Conservation (phyloP, 108 stramenopile genomes). For the Stephanodiscus minutulus region DNA sequence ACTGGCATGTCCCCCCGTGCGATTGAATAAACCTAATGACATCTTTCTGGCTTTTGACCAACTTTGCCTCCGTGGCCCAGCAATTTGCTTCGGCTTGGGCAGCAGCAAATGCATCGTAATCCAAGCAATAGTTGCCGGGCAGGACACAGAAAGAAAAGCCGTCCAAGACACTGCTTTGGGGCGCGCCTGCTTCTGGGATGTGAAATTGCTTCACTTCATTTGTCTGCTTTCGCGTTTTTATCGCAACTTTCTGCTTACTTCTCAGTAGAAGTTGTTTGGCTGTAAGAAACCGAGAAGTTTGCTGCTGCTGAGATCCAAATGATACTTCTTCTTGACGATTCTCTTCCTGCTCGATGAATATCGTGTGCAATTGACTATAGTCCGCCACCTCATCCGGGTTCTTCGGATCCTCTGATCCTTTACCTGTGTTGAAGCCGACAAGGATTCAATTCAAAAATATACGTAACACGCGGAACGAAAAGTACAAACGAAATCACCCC, state of each 20-base stretch:
- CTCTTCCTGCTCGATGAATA: slow-evolving; percentile 50
- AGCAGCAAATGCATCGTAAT: slow-evolving; percentile 52
- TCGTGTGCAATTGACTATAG: slow-evolving; percentile 42
- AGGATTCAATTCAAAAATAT: background rate
- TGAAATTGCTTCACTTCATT: slow-evolving; percentile 34
- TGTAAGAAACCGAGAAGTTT: slow-evolving; percentile 61
- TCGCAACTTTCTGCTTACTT: slow-evolving; percentile 41
- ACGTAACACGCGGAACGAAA: background rate
- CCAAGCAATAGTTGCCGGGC: slow-evolving; percentile 65
- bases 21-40: slow-evolving; percentile 63
- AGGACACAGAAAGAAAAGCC: slow-evolving; percentile 68
- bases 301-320: slow-evolving; percentile 24
- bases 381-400: slow-evolving; percentile 48
- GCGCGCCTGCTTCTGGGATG: slow-evolving; percentile 22
- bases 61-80: slow-evolving; percentile 55
- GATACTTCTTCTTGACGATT: slow-evolving; percentile 37
- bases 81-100: slow-evolving; percentile 65
- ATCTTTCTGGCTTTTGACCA: slow-evolving; percentile 55
- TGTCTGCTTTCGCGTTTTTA: slow-evolving; percentile 24
- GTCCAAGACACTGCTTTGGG: slow-evolving; percentile 35
- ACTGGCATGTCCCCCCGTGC: slow-evolving; percentile 65
- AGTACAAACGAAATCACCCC: slow-evolving; percentile 8
- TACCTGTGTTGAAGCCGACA: background rate
- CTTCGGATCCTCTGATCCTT: slow-evolving; percentile 30
- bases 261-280: slow-evolving; percentile 54